Evolutionary conservation across 2,329 filamentous ascomycete species (phyloP).

Genomic region (Penicillium vulpinum): DNA sequence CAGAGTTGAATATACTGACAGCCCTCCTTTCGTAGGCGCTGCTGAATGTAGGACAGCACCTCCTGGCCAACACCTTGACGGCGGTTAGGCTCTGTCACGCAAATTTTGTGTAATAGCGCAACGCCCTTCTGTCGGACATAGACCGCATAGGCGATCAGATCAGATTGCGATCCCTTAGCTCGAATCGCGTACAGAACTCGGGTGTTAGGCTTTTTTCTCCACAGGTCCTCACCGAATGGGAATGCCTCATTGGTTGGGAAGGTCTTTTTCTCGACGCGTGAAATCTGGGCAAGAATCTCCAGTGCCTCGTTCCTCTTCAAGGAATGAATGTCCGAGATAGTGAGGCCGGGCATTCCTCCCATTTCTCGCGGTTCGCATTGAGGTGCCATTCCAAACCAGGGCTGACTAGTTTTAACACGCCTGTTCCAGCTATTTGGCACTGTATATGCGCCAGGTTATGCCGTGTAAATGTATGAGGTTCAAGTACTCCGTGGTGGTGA

Average conservation of each 20-base stretch:
- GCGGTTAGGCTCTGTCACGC: conserved; percentile 49
- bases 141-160: conserved; percentile 50
- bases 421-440: not conserved
- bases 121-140: conserved; percentile 47
- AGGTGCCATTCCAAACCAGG: conserved; percentile 23
- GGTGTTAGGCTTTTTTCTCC: conserved; percentile 51
- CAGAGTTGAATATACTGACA: conserved; percentile 53
- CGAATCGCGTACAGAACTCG: conserved; percentile 41
- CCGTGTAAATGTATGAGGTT: not conserved
- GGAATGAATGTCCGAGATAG: conserved; percentile 41
- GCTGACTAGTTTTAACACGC: not conserved
- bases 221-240: conserved; percentile 48
- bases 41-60: conserved; percentile 47
- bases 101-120: conserved; percentile 55
- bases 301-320: conserved; percentile 37
- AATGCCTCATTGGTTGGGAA: conserved; percentile 55
- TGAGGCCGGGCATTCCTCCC: conserved; percentile 11
- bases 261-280: conserved; percentile 50
- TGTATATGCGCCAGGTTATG: not conserved
- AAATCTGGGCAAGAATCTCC: conserved; percentile 37
- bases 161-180: conserved; percentile 15
- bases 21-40: conserved; percentile 47
- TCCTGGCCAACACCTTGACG: conserved; percentile 49
- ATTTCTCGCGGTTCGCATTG: conserved; percentile 15
- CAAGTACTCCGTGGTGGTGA: not conserved